These are phyloP conservation scores for Coemansia sp. DNA, from an alignment of 192 early-diverging fungal species.

Conservation along the genomic window DNA sequence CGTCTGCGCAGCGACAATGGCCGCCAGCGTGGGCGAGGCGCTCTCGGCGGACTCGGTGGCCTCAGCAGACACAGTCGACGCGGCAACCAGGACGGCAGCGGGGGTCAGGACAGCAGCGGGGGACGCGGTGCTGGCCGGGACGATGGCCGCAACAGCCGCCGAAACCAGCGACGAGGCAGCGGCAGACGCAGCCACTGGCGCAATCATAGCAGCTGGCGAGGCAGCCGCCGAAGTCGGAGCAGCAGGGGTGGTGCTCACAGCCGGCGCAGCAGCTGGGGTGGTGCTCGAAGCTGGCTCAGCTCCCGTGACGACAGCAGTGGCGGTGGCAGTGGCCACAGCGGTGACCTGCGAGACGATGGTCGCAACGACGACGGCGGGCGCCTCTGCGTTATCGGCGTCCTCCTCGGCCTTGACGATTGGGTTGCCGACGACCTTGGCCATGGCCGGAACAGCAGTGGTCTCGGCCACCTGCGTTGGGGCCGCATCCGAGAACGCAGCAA, in stretches of 20 bases:
- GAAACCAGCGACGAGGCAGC: not conserved
- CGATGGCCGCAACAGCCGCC: not conserved
- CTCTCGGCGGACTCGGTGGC: not conserved
- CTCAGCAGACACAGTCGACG: not conserved
- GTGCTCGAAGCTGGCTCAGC: not conserved
- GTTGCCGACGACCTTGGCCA: not conserved
- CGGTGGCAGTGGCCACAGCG: not conserved
- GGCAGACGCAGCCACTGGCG: constrained; percentile 2
- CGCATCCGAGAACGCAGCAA: constrained; percentile 5
- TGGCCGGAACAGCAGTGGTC: not conserved
- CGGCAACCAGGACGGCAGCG: not conserved
- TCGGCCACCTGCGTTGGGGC: not conserved
- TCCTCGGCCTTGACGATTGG: not conserved
- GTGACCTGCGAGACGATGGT: not conserved
- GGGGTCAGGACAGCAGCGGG: not conserved
- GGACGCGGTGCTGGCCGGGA: not conserved
- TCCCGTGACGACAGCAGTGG: not conserved
- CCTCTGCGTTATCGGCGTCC: constrained; percentile 8
- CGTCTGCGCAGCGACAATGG: constrained; percentile 35
- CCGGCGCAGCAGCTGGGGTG: not conserved
- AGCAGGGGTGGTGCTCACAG: not conserved
- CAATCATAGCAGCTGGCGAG: not conserved
- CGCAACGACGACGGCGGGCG: not conserved
- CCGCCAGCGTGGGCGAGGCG: constrained; percentile 7
- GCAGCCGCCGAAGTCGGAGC: not conserved